Evolutionary conservation across 257 asterid species (phyloP), one percentile per base, ranked within the genome.

Genomic region (Solanum ossicruentum): DNA sequence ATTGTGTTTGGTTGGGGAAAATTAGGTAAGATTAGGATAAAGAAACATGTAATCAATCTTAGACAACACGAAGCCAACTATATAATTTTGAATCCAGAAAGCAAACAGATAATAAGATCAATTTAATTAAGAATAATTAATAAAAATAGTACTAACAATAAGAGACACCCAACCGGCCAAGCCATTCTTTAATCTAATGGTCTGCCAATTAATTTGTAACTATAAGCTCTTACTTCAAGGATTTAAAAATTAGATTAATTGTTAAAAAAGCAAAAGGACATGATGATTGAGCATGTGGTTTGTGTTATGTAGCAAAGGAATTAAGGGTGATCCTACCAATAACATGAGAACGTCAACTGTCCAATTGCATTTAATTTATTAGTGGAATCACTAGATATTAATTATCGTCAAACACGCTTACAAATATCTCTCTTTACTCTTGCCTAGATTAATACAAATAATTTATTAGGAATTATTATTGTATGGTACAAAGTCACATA

Each of bases 271-370:
- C 54, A 15, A 73, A 73, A 61, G 60, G 57, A 73, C 47, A 39
- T 72, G 61, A 86, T 86, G 84, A 82, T 86, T 28, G 28, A 58
- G 32, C 84, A 86, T 36, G 88, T 86, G 86, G 41, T 77, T 77
- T 65, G 51, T 71, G 72, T 60, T 72, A 82, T 85, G 57, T 61
- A 18, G 60, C 23, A 1, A 81, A 36, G 23, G 23, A 23, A 54
- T 39, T 23, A 36, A 21, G 39, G 61, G 6, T 41, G 52, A 39
- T 66, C 71, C 15, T 54, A 20, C 15, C 70, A 63, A 70, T 39
- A 70, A 81, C 52, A 85, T 32, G 1, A 52, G 21, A 47, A 49
- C 47, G 47, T 63, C 84, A 79, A n/a, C 84, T 32, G 17, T 80
- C 80, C 41, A 78, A 61, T 73, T 41, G 32, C 26, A 26, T 39